Evolutionary conservation across 1,139 yeast genomes (phyloP), one percentile per base, ranked within the genome.

Genomic region (Nakaseomyces uthaithaninus): DNA sequence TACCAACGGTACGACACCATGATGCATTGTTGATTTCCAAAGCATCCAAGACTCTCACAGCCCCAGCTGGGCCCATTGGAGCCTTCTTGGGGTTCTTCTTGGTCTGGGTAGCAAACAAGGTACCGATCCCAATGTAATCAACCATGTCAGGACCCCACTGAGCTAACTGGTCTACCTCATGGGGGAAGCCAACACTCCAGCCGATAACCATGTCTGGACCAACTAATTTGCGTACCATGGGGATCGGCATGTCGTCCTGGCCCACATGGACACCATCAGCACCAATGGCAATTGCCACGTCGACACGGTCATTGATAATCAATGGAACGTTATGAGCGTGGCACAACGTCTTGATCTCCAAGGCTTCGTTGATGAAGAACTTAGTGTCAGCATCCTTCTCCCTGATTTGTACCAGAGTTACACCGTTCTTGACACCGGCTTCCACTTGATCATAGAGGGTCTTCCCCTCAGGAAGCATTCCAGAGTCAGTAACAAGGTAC

Each of bases 191-290:
- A 33, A 85, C 83, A 31, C 91, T 78, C 40, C 89, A 79, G 1
- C 97, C 97, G 35, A 89, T 59, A 44, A 89, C 80, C 63, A 80
- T 85, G 44, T 74, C 68, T 1, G 78, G 73, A 0, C 95, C 95
- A 18, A 89, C 61, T 31, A 84, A 53, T 50, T 67, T 57, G 31
- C 96, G 62, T 0, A 76, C 93, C 20, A 69, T 49, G 1, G 61
- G 59, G 2, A 81, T 80, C n/a, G 68, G 68, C 85, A 89, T 83
- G 56, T 89, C 97, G 43, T 81, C 91, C 59, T 87, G 96, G 1
- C 97, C 97, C 16, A 89, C 86, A 64, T 89, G 97, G 12, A 89
- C 81, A 26, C 95, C 95, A 45, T 87, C 95, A 0, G 95, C 95
- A 52, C 75, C 93, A 41, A 85, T 69, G 0, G 96, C 96, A 39